These are phyloP conservation scores for Vaccinium corymbosum DNA, from an alignment of 148 eudicot species.

Conservation along the genomic window DNA sequence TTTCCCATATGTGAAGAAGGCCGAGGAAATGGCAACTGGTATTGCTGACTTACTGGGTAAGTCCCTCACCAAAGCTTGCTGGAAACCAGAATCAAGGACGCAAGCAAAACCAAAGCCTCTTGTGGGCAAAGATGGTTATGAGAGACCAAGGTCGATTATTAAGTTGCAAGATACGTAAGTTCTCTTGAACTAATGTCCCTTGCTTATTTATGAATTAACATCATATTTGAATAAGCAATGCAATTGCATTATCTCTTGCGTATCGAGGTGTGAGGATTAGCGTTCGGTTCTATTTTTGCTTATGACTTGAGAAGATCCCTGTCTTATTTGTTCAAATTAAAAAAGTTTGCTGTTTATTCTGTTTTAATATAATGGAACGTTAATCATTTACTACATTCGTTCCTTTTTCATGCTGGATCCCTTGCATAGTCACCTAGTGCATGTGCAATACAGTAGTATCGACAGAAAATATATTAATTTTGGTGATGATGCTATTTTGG, in stretches of 20 bases:
- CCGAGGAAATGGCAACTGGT: slow-evolving; percentile 82
- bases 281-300: background rate
- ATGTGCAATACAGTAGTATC: background rate
- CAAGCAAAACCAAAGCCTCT: slow-evolving; percentile 40
- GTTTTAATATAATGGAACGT: background rate
- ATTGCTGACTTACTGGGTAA: slow-evolving; percentile 77
- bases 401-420: background rate
- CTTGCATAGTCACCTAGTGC: background rate
- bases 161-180: slow-evolving; percentile 52
- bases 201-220: background rate
- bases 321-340: background rate
- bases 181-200: slow-evolving; percentile 9
- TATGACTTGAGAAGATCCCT: background rate
- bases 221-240: background rate
- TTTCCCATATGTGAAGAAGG: slow-evolving; percentile 77
- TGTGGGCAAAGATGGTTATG: slow-evolving; percentile 54
- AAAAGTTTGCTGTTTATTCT: background rate
- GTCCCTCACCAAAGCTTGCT: slow-evolving; percentile 65
- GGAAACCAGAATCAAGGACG: slow-evolving; percentile 86
- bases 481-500: background rate
- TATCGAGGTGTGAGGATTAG: background rate
- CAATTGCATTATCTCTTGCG: background rate
- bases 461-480: background rate
- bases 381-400: background rate
- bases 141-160: slow-evolving; percentile 71